Base-by-base conservation (phyloP, 1,284 basidiomycete species). In the Neolentinus lepideus region DNA sequence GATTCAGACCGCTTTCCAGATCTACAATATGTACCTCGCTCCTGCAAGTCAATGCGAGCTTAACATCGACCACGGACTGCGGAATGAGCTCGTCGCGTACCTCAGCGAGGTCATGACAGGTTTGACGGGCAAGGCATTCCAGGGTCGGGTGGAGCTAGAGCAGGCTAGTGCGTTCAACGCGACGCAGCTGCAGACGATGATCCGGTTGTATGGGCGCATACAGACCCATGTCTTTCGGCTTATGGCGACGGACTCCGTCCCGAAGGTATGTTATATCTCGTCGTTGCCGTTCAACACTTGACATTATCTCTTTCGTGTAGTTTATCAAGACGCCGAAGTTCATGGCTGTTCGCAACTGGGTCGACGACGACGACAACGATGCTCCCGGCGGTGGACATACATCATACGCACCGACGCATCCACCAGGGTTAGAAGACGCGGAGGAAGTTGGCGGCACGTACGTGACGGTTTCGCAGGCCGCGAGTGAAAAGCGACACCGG, bases 171-270 rank as follows among this genome's bases (percentile, higher is more conserved):
- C 84, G 10, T 86, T 90, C 76, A 92, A 95, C 62, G 95, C 94
- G 27, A 96, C 90, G 46, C 96, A 99, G 71, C 76, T 99, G 54
- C 93, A 97, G 75, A 91, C 85, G 54, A 88, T 98, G 79, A 93
- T 99, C 62, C 78, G 84, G 60, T 74, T 98, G 62, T 99, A 98
- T 71, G 95, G 96, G 71, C 85, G 94, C 56, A 98, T 99, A 58
- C 96, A 98, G 73, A 88, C 83, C 36, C 94, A 98, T 69, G 94
- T 98, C 62, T 98, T 98, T 79, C 83, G 95, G 54, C 72, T 98
- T 62, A 97, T 99, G 92, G 95, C 96, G 8, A 97, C 94, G 56
- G 96, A 99, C 70, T 98, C 94, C 8, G 90, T 98, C 26, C 95
- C 95, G 21, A 94, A 94, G 82, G 92, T 91, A 63, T 54, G 79